These are phyloP conservation scores for Pseudogymnoascus sp. DNA, from an alignment of 2,329 filamentous ascomycete genomes.

Conservation along the genomic window DNA sequence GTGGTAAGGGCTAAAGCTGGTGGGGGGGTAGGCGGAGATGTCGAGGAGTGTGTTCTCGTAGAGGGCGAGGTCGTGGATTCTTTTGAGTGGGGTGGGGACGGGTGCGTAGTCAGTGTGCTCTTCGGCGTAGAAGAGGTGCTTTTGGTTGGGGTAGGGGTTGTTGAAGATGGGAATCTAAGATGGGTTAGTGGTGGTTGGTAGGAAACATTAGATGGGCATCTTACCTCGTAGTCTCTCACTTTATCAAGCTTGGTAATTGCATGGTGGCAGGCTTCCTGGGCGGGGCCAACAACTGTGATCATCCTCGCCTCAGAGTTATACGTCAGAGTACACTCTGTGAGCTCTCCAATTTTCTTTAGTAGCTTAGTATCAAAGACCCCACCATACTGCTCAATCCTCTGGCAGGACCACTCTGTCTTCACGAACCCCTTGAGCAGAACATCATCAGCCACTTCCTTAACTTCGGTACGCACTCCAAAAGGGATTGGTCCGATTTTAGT, in stretches of 20 bases:
- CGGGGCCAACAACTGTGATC: constrained; percentile 17
- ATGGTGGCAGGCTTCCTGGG: constrained; percentile 11
- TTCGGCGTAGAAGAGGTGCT: constrained; percentile 23
- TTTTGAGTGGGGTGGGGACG: constrained; percentile 15
- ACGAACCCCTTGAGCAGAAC: constrained; percentile 10
- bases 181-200: too few relatives aligned
- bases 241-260: constrained; percentile 21
- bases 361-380: constrained; percentile 11
- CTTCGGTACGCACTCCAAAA: neutral
- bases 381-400: constrained; percentile 11
- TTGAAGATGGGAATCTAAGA: neutral
- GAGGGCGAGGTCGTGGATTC: constrained; percentile 18
- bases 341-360: constrained; percentile 12
- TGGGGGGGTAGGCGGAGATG: neutral
- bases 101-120: constrained; percentile 15
- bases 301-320: constrained; percentile 13
- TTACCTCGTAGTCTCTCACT: constrained; percentile 20
- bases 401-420: constrained; percentile 13
- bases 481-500: neutral
- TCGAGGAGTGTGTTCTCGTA: constrained; percentile 24
- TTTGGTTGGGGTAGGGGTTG: neutral
- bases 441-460: neutral
- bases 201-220: too few relatives aligned
- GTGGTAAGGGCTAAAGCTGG: constrained; percentile 4
- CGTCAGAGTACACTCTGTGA: constrained; percentile 19